Evolutionary conservation across 164 flowering plant species (phyloP), one percentile per base, ranked within the genome.

Genomic region (Akebia trifoliata): DNA sequence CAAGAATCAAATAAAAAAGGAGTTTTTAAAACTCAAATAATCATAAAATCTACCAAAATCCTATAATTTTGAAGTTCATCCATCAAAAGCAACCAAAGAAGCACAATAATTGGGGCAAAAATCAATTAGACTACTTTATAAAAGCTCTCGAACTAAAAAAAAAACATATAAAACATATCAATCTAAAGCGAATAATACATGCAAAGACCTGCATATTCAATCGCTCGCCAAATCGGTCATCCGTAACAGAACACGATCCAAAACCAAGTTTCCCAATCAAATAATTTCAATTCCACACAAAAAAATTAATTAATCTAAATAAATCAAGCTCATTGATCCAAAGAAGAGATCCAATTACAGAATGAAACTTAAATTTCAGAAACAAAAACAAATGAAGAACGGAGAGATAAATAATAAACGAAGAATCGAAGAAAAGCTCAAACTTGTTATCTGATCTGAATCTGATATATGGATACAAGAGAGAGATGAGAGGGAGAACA

Each of bases 101-200:
- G 15, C 2, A 30, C 26, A 32, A 10, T 2, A 26, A 17, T 10
- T 31, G 39, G 8, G 40, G 11, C 40, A 51, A 34, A 20, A 15
- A 32, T n/a, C 8, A 52, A 22, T 52, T 14, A 52, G 42, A 52
- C 20, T 49, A 50, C 38, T 26, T n/a, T 50, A 25, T 15, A 20
- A 7, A 32, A 50, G 21, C 54, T 50, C 12, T 18, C 25, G 32
- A 17, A 22, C 4, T 34, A 10, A 52, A 21, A 34, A 17, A 18
- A 3, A 17, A 18, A 1, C 24, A 31, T 4, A 34, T 12, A 9
- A 18, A 36, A 35, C 34, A 11, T 18, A 17, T 0, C 18, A 10
- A 34, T 42, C 21, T 26, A 52, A 34, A 40, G 34, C 15, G 8
- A n/a, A n/a, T n/a, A n/a, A n/a, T n/a, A 52, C 24, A 52, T 20